A percentile compares a stretch with the other conserved stretches of the same genome.
Conservation (phyloP, 257 asterid genomes). For the Rubia yunnanensis region DNA sequence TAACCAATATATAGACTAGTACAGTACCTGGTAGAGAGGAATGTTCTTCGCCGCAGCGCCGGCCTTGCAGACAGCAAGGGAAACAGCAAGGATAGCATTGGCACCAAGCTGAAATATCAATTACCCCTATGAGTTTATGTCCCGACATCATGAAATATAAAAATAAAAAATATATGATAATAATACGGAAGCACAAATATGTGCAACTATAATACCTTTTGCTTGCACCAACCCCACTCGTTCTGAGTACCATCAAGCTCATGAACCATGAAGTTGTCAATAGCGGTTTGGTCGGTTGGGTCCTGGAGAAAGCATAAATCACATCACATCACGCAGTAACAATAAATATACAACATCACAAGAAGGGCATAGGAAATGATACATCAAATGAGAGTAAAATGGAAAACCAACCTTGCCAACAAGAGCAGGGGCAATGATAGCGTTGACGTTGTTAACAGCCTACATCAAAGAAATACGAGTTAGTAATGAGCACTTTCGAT, state of each 20-base stretch:
- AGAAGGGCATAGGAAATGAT: not conserved
- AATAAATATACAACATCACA: not conserved
- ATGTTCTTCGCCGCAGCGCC: constrained; percentile 70
- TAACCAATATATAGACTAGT: not conserved
- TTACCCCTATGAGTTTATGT: constrained; percentile 6
- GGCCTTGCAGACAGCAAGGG: constrained; percentile 95
- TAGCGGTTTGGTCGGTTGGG: constrained; percentile 77
- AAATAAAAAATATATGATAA: not conserved
- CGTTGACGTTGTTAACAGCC: constrained; percentile 92
- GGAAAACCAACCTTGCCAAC: constrained; percentile 75
- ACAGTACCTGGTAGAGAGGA: constrained; percentile 78
- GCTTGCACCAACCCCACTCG: constrained; percentile 99
- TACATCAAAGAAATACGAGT: constrained; percentile 11
- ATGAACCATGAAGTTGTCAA: constrained; percentile 93
- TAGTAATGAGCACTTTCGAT: not conserved
- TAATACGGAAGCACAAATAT: not conserved
- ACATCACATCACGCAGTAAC: too few species aligned
- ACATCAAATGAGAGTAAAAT: too few species aligned
- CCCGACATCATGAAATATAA: not conserved
- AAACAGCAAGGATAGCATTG: constrained; percentile 90
- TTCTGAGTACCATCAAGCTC: constrained; percentile 94
- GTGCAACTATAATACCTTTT: constrained; percentile 49
- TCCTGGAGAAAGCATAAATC: constrained; percentile 38
- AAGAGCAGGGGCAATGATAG: constrained; percentile 82
- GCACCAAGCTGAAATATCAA: constrained; percentile 72